Percentiles rank a stretch among this genome's conserved stretches.
Evolutionary conservation across 345 rosid species (phyloP).

Genomic region (Camelina laxa): DNA sequence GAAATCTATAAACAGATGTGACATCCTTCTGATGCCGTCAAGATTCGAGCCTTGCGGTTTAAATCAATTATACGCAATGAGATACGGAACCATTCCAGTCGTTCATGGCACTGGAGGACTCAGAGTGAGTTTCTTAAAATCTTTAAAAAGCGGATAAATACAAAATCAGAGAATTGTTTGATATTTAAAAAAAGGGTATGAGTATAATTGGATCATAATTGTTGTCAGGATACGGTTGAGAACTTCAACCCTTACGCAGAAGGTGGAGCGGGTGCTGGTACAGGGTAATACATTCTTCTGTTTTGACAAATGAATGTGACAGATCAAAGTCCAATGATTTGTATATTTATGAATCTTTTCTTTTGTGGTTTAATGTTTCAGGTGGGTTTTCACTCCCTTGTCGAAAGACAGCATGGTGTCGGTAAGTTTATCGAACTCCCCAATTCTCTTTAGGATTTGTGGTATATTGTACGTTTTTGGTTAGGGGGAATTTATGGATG

Average conservation of each 20-base stretch:
- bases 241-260: slow-evolving; percentile 74
- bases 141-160: not conserved
- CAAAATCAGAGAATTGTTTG: slow-evolving; percentile 2
- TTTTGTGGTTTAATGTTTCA: slow-evolving; percentile 41
- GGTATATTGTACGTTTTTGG: not conserved
- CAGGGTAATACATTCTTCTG: slow-evolving; percentile 63
- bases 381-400: slow-evolving; percentile 90
- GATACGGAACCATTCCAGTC: slow-evolving; percentile 92
- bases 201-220: not conserved
- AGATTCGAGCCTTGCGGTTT: slow-evolving; percentile 97
- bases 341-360: not conserved
- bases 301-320: not conserved
- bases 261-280: slow-evolving; percentile 74
- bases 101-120: slow-evolving; percentile 97
- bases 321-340: slow-evolving; percentile 11
- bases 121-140: slow-evolving; percentile 58
- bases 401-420: slow-evolving; percentile 72
- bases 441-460: not conserved
- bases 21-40: slow-evolving; percentile 96
- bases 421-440: slow-evolving; percentile 49
- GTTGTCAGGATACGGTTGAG: slow-evolving; percentile 82
- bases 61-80: slow-evolving; percentile 96
- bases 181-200: not conserved
- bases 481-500: not conserved
- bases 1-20: slow-evolving; percentile 63